Percentiles rank a stretch among this genome's conserved stretches.
These are phyloP conservation scores for Aspergillus sojae DNA, from an alignment of 2,329 filamentous ascomycete species.

Conservation along the genomic window DNA sequence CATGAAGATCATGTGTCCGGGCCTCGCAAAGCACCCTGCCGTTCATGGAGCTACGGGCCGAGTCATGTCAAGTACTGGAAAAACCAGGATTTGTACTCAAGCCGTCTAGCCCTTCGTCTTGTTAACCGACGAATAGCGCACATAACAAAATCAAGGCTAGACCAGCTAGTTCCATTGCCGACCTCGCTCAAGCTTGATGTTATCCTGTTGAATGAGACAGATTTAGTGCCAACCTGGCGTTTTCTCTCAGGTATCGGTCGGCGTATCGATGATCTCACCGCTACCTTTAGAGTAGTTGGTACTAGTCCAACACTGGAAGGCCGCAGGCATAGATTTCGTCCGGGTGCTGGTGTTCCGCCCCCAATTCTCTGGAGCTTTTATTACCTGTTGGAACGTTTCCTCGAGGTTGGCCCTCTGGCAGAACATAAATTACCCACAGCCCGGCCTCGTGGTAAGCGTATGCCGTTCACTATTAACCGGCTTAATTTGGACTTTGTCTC, in stretches of 20 bases:
- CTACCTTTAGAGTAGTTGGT: not conserved
- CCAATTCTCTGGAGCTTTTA: constrained; percentile 6
- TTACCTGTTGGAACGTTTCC: constrained; percentile 1
- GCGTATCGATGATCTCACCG: not conserved
- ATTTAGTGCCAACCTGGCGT: constrained; percentile 4
- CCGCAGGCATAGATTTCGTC: not conserved
- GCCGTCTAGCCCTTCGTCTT: not conserved
- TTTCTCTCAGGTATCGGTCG: not conserved
- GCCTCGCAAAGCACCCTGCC: not conserved
- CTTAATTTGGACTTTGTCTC: no score
- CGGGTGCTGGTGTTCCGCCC: not conserved
- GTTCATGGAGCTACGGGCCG: not conserved
- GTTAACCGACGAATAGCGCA: constrained; percentile 3
- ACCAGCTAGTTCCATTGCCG: not conserved
- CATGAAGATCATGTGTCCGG: not conserved
- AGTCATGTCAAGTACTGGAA: not conserved
- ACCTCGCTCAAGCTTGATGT: not conserved
- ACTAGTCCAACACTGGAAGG: constrained; percentile 4
- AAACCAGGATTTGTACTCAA: not conserved
- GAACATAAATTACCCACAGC: no score
- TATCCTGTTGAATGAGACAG: constrained; percentile 4
- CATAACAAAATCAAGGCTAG: not conserved
- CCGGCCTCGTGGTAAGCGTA: no score
- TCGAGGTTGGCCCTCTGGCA: not conserved
- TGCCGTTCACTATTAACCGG: no score